Conservation (phyloP, 768 basidiomycete species). For the Tricholoma bakamatsutake region DNA sequence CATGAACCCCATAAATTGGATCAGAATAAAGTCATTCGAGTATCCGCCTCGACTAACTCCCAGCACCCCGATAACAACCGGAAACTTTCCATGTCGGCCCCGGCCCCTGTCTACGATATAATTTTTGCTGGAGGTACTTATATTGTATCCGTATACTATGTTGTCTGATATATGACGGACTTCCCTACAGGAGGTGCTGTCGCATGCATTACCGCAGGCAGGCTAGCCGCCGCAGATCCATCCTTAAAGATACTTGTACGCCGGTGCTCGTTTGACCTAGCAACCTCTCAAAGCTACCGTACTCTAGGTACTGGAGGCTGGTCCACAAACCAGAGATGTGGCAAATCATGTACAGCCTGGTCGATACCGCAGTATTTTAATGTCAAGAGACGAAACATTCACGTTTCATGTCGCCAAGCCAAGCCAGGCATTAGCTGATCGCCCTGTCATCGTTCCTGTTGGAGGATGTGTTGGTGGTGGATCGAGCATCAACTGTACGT, state of each 20-base stretch:
- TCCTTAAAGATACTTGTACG: conserved; percentile 48
- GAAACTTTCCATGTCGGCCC: background rate
- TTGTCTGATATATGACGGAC: background rate
- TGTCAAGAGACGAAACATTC: background rate
- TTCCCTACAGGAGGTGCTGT: conserved; percentile 38
- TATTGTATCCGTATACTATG: background rate
- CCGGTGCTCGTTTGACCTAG: background rate
- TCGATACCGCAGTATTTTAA: background rate
- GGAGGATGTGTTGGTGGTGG: conserved; percentile 59
- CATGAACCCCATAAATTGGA: too few relatives aligned
- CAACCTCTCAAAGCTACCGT: background rate
- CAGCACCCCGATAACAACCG: background rate
- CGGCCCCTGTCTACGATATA: conserved; percentile 33
- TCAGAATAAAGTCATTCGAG: too few relatives aligned
- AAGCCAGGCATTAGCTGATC: conserved; percentile 36
- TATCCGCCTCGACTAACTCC: too few relatives aligned
- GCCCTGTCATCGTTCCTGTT: conserved; percentile 35
- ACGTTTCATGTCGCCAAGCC: conserved; percentile 8
- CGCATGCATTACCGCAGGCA: conserved; percentile 52
- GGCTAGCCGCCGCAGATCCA: conserved; percentile 48
- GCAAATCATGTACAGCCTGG: background rate
- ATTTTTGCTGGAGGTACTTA: conserved; percentile 59
- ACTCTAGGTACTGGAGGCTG: background rate
- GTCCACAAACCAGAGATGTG: background rate
- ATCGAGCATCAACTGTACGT: conserved; percentile 13